Evolutionary conservation across 1,284 basidiomycete genomes (phyloP).

Genomic region (Ustanciosporium gigantosporum): DNA sequence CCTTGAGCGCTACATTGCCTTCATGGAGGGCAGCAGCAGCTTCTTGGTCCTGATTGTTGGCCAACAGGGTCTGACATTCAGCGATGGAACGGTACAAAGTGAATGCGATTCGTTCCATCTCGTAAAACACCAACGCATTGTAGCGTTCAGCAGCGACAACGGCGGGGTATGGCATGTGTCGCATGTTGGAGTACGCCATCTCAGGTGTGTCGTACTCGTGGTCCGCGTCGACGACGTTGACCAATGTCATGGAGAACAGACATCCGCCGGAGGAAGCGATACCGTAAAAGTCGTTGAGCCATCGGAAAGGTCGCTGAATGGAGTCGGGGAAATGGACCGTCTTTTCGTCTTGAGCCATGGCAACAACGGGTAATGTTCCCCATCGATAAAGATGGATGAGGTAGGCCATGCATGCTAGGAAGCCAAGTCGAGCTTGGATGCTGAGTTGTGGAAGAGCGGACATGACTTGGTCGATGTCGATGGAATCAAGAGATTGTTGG

Average conservation of each 20-base stretch:
- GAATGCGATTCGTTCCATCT: conserved; percentile 32
- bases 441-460: conserved; percentile 8
- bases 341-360: conserved; percentile 38
- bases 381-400: conserved; percentile 37
- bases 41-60: conserved; percentile 10
- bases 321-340: conserved; percentile 13
- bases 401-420: conserved; percentile 32
- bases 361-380: conserved; percentile 34
- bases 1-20: conserved; percentile 25
- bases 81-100: conserved; percentile 28
- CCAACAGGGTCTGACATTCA: conserved; percentile 13
- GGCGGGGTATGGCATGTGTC: conserved; percentile 26
- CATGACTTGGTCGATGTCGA: conserved; percentile 17
- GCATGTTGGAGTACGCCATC: conserved; percentile 37
- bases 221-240: conserved; percentile 17
- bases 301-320: conserved; percentile 19
- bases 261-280: conserved; percentile 36
- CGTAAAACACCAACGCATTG: conserved; percentile 37
- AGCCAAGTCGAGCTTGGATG: conserved; percentile 23
- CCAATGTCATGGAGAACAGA: conserved; percentile 35
- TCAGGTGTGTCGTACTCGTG: conserved; percentile 4
- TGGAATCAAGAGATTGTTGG: conserved; percentile 3
- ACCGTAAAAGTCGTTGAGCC: conserved; percentile 38
- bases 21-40: conserved; percentile 26
- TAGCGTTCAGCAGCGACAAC: conserved; percentile 29